Evolutionary conservation across 1,284 basidiomycete genomes (phyloP), one percentile per base, ranked within the genome.

Genomic region (Chondrostereum purpureum): DNA sequence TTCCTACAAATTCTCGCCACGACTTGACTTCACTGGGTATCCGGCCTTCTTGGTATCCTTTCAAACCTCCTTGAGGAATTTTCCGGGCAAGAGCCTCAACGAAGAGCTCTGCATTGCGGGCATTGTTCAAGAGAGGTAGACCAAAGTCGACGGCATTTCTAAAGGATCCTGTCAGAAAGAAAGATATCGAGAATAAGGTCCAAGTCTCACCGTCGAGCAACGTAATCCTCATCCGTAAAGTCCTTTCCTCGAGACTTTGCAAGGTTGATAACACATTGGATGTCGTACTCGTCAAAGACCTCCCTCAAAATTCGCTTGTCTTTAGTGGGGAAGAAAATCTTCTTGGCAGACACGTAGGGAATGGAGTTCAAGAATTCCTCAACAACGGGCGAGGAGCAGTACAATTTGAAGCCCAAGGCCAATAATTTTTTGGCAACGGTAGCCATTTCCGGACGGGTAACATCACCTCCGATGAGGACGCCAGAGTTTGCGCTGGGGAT

Each of bases 221-320:
- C 94, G 58, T 99, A 99, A 62, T 99, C 93, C 67, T 97, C 92
- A 64, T 99, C 95, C 16, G 83, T 73, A 19, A 84, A 81, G 55
- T 84, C 81, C 42, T 72, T 73, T 21, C 87, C 95, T 12, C 94
- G 81, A 51, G 80, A 72, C 59, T 85, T 82, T 14, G 95, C 88
- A 40, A 99, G 76, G 70, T 99, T 98, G 68, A 99, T 83, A 38
- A 99, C 95, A 48, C 85, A 88, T 60, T 94, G 88, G 59, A 99
- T 96, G 58, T 98, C 91, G 64, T 89, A 88, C 65, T 96, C 90
- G 64, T 97, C 92, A 56, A 91, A 89, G 16, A 89, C 89, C 63
- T 95, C 88, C 23, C 92, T 83, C 23, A 98, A 75, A 67, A 92
- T 94, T 49, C 95, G 78, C 76, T 99, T 99, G 70, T 99, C 96